Conservation (phyloP, 176 grass and related monocot genomes). For the Triticum monococcum region DNA sequence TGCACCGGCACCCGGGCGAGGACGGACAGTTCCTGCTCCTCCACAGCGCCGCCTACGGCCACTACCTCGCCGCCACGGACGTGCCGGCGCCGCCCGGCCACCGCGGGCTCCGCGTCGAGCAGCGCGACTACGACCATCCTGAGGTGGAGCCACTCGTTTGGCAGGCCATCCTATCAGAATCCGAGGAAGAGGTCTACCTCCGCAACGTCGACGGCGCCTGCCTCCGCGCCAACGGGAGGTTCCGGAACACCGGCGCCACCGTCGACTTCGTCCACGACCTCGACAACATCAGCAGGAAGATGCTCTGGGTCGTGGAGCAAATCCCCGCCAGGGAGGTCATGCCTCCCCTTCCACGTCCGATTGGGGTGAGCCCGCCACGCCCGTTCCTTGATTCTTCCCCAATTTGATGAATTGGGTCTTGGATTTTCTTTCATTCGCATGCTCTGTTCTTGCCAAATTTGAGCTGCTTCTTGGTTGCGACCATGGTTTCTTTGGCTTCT, state of each 20-base stretch:
- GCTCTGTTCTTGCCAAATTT: not conserved
- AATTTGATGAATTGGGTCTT: not conserved
- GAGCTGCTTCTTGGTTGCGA: too few relatives aligned
- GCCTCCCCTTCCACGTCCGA: not conserved
- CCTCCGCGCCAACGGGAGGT: constrained; percentile 16
- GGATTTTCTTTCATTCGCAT: not conserved
- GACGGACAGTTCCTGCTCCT: not conserved
- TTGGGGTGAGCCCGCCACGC: not conserved
- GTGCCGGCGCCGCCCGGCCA: too few relatives aligned
- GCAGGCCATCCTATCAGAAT: not conserved
- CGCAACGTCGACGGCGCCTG: not conserved
- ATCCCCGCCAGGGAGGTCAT: not conserved
- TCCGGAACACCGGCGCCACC: not conserved
- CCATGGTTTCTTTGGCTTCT: too few relatives aligned
- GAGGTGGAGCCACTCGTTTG: not conserved
- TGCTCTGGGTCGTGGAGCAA: constrained; percentile 7
- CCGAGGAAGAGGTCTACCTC: not conserved
- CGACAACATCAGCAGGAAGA: not conserved
- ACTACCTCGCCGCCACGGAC: constrained; percentile 13
- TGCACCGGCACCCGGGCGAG: not conserved
- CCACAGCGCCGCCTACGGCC: constrained; percentile 7
- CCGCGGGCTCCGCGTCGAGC: not conserved
- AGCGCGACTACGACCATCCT: not conserved
- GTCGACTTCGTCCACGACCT: not conserved
- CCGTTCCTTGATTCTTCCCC: not conserved